Evolutionary conservation across 805 yeast species (phyloP).

Genomic region (Saccharomycopsis synnaedendra): DNA sequence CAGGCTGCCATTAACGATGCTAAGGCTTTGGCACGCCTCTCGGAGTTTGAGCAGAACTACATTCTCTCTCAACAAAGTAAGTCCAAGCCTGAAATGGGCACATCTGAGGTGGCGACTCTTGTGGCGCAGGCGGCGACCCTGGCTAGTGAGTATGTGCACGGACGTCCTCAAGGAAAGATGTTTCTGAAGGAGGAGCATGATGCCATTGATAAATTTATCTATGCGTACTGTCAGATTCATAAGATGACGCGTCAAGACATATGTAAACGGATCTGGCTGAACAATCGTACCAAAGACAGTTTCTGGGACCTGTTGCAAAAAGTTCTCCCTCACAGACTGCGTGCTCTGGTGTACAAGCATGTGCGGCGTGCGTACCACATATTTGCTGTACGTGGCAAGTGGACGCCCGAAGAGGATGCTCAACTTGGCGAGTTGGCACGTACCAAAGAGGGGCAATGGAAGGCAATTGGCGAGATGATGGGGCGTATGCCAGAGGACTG

Average conservation of each 20-base stretch:
- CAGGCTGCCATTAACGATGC: conserved; percentile 65
- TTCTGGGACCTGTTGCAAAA: conserved; percentile 80
- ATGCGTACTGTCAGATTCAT: conserved; percentile 54
- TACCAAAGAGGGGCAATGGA: conserved; percentile 79
- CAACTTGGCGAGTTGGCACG: conserved; percentile 50
- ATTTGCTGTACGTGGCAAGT: conserved; percentile 78
- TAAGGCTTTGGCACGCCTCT: conserved; percentile 35
- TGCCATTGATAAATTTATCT: conserved; percentile 64
- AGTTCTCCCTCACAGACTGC: conserved; percentile 73
- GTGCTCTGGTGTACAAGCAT: conserved; percentile 88
- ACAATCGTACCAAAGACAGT: conserved; percentile 73
- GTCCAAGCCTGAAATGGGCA: background rate
- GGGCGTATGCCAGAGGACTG: conserved; percentile 98
- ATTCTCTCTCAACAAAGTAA: background rate
- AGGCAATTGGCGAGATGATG: conserved; percentile 63
- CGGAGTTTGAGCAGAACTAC: conserved; percentile 21
- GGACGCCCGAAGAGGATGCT: conserved; percentile 78
- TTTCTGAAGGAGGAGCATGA: conserved; percentile 57
- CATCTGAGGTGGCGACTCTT: conserved; percentile 7
- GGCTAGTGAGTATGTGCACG: conserved; percentile 6
- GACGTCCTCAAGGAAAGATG: conserved; percentile 17
- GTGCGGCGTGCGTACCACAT: conserved; percentile 84
- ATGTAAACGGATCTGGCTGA: conserved; percentile 80
- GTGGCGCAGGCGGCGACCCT: conserved; percentile 14
- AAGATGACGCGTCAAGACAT: conserved; percentile 54